Evolutionary conservation across 352 stramenopile species (phyloP).

Genomic region (Blastocystis sp.): DNA sequence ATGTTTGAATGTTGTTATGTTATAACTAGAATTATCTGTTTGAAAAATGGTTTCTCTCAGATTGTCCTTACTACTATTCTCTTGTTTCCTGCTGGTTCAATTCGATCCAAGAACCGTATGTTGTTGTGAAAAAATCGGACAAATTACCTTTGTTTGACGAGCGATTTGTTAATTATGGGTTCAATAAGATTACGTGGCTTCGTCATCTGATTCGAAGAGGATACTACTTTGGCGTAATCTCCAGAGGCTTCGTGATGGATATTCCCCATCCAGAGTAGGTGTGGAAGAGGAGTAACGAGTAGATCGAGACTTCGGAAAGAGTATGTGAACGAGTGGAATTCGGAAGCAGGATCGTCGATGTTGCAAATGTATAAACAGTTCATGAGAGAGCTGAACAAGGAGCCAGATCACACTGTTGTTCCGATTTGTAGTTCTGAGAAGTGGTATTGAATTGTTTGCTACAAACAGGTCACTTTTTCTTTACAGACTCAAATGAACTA

Average conservation of each 20-base stretch:
- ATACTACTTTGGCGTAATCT: constrained; percentile 33
- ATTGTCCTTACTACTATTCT: neutral
- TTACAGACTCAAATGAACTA: neutral
- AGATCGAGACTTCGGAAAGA: neutral
- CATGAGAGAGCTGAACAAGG: neutral
- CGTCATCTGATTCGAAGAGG: neutral
- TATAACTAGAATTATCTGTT: neutral
- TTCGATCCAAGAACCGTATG: constrained; percentile 14
- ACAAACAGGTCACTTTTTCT: neutral
- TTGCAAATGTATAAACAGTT: neutral
- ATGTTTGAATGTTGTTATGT: neutral
- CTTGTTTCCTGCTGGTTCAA: constrained; percentile 22
- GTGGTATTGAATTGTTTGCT: neutral
- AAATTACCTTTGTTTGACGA: constrained; percentile 24
- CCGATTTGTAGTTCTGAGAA: neutral
- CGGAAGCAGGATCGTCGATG: neutral
- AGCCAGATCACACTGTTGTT: neutral
- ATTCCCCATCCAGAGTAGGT: constrained; percentile 28
- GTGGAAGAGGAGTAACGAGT: neutral
- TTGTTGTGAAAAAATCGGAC: neutral
- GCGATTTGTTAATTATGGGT: constrained; percentile 42
- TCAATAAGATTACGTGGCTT: constrained; percentile 37
- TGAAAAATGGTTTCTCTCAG: constrained; percentile 7
- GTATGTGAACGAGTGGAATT: constrained; percentile 21
- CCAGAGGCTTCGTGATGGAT: constrained; percentile 1